Evolutionary conservation across 805 yeast species (phyloP).

Genomic region (Yamadazyma philogaea): DNA sequence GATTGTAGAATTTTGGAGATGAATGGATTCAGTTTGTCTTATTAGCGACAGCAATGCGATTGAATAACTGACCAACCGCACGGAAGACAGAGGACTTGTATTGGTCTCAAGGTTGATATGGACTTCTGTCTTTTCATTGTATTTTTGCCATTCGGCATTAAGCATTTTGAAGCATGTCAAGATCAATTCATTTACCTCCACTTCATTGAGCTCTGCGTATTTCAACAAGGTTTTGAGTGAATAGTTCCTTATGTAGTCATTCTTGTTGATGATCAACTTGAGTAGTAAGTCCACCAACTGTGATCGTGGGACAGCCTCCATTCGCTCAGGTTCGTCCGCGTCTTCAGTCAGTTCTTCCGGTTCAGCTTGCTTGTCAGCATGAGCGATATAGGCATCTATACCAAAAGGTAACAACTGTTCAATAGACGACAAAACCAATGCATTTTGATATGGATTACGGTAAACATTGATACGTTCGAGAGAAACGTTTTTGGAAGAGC

Average conservation of each 20-base stretch:
- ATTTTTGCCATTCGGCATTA: conserved; percentile 14
- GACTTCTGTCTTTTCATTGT: conserved; percentile 7
- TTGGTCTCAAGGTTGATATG: conserved; percentile 11
- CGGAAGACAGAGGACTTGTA: conserved; percentile 13
- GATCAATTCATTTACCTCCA: conserved; percentile 36
- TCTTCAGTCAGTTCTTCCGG: conserved; percentile 11
- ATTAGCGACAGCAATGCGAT: conserved; percentile 35
- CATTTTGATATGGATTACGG: conserved; percentile 34
- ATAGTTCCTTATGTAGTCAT: conserved; percentile 34
- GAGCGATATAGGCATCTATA: conserved; percentile 21
- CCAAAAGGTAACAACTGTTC: conserved; percentile 36
- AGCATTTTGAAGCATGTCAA: conserved; percentile 30
- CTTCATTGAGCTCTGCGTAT: conserved; percentile 28
- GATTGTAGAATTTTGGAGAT: conserved; percentile 38
- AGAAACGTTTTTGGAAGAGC: conserved; percentile 22
- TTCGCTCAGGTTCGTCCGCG: conserved; percentile 20
- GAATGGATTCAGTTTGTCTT: conserved; percentile 32
- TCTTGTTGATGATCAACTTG: conserved; percentile 30
- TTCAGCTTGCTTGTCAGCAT: conserved; percentile 3
- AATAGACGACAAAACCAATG: conserved; percentile 27
- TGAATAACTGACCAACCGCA: conserved; percentile 31
- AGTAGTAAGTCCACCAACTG: conserved; percentile 30
- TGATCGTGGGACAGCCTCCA: conserved; percentile 19
- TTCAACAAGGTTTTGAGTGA: conserved; percentile 29
- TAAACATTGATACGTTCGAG: conserved; percentile 21